Evolutionary conservation across 225 moss, liverwort and hornwort genomes (phyloP).

Genomic region (Thuidium tamariscinum): DNA sequence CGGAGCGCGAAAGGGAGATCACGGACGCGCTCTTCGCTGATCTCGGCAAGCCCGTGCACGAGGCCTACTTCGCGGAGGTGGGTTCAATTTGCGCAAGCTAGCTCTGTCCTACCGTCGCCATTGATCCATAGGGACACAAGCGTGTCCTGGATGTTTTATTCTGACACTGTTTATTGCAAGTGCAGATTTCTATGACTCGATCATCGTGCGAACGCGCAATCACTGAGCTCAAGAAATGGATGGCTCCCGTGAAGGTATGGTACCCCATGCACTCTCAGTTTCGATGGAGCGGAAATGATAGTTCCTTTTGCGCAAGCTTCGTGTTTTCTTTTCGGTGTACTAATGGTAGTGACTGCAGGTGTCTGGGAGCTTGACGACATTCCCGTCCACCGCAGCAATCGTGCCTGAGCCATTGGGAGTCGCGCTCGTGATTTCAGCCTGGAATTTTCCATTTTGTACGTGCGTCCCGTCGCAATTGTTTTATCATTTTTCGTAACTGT

Average conservation of each 20-base stretch:
- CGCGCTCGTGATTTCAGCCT: conserved; percentile 32
- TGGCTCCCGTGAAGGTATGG: conserved; percentile 32
- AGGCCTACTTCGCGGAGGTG: conserved; percentile 36
- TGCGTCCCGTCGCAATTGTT: neutral
- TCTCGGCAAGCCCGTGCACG: conserved; percentile 44
- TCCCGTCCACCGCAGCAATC: conserved; percentile 30
- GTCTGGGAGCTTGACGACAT: conserved; percentile 18
- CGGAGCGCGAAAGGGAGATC: conserved; percentile 45
- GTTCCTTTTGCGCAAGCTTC: neutral
- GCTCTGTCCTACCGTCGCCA: neutral
- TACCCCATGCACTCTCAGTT: neutral
- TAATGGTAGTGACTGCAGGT: conserved; percentile 11
- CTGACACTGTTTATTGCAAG: neutral
- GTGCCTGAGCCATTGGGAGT: conserved; percentile 46
- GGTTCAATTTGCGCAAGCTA: neutral
- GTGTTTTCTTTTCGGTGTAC: neutral
- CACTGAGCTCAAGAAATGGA: conserved; percentile 35
- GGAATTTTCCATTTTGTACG: conserved; percentile 56
- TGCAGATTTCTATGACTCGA: conserved; percentile 16
- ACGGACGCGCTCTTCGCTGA: conserved; percentile 39
- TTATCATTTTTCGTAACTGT: neutral
- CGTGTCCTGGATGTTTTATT: neutral
- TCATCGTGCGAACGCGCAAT: conserved; percentile 25
- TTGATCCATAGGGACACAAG: neutral
- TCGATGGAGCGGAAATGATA: neutral